Evolutionary conservation across 192 early-diverging fungal species (phyloP).

Genomic region (Coemansia sp.): DNA sequence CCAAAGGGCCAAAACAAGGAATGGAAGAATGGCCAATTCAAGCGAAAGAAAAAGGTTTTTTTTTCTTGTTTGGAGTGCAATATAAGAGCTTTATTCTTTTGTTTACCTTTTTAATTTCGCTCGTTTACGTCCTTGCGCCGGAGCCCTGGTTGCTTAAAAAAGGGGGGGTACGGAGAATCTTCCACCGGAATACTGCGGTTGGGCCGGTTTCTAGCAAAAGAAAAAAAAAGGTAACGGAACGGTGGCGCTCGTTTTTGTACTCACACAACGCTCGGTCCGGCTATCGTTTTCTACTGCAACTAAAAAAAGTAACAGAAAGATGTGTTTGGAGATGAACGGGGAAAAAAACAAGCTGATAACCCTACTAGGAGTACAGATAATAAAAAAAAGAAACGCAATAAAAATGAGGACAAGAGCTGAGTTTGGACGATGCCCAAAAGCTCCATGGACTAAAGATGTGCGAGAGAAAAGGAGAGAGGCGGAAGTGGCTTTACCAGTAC

Average conservation of each 20-base stretch:
- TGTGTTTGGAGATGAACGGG: not conserved
- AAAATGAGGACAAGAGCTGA: not conserved
- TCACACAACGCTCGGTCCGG: not conserved
- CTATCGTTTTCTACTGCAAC: not conserved
- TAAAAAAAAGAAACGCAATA: not conserved
- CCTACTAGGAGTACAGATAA: not conserved
- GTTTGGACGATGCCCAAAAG: not conserved
- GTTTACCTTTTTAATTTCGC: not conserved
- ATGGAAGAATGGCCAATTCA: not conserved
- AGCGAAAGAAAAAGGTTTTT: conserved; percentile 7
- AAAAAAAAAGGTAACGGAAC: not conserved
- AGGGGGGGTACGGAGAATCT: not conserved
- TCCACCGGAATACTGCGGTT: not conserved
- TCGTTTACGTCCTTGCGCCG: not conserved
- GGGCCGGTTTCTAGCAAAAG: not conserved
- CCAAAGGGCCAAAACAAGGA: not conserved
- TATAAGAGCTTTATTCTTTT: not conserved
- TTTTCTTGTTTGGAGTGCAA: not conserved
- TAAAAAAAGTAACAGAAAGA: not conserved
- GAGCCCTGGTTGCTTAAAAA: not conserved
- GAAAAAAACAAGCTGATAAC: not conserved
- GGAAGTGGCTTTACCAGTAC: not conserved
- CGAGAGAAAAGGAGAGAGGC: not conserved
- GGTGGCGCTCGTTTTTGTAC: conserved; percentile 1
- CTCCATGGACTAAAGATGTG: not conserved